A percentile compares a stretch with the other conserved stretches of the same genome.
phyloP scores from a whole-genome alignment of 2,329 filamentous ascomycete genomes.

The Aspergillus japonicus region DNA sequence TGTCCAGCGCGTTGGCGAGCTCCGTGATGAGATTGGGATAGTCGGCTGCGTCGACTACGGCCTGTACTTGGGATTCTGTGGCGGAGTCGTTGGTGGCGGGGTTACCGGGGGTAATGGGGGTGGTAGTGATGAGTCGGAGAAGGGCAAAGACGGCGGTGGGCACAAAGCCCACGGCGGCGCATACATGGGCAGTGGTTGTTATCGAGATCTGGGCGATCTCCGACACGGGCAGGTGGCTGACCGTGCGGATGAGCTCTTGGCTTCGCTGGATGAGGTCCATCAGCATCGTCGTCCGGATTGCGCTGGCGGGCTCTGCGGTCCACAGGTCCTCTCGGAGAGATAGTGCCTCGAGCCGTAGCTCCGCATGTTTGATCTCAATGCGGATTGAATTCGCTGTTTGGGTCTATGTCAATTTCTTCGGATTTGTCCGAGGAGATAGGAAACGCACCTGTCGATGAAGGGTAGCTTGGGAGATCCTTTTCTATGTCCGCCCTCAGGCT shows the following conservation, averaged over 20 bases:
- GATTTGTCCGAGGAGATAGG: not conserved
- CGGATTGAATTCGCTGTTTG: constrained; percentile 17
- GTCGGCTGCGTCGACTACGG: not conserved
- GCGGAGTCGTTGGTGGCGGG: not conserved
- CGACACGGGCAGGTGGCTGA: not conserved
- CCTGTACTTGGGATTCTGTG: not conserved
- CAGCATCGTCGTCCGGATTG: constrained; percentile 22
- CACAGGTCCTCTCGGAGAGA: constrained; percentile 23
- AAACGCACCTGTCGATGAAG: constrained; percentile 15
- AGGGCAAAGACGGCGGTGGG: not conserved
- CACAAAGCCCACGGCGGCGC: constrained; percentile 1
- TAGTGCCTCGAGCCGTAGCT: constrained; percentile 21
- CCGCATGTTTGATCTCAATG: constrained; percentile 19
- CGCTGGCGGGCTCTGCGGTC: constrained; percentile 15
- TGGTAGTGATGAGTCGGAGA: not conserved
- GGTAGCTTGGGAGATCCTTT: constrained; percentile 9
- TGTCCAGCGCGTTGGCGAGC: constrained; percentile 14
- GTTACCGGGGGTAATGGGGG: not conserved
- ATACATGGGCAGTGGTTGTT: not conserved
- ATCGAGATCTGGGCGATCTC: not conserved
- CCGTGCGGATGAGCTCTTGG: constrained; percentile 19
- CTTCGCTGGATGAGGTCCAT: constrained; percentile 18
- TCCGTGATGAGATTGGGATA: not conserved
- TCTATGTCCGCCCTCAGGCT: constrained; percentile 9
- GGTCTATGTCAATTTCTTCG: not conserved